Conservation (phyloP, 139 green algal species). For the Coccomyxa sp. region DNA sequence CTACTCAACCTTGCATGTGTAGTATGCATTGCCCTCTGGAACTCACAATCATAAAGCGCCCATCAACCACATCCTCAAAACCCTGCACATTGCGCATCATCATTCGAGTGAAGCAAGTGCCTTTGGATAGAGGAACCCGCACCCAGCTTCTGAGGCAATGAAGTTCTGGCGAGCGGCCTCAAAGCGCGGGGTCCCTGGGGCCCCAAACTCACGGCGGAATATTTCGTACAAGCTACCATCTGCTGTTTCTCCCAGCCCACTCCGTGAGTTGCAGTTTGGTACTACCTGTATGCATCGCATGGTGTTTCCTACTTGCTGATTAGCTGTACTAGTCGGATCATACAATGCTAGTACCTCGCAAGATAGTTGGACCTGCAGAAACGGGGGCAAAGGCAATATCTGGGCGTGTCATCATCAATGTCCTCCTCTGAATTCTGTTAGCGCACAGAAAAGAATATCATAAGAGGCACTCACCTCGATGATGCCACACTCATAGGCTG, state of each 20-base stretch:
- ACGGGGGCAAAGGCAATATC: neutral
- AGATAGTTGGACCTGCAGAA: neutral
- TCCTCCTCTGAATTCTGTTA: conserved; percentile 86
- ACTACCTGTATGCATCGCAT: conserved; percentile 51
- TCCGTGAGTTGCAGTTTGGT: conserved; percentile 65
- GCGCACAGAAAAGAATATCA: conserved; percentile 93
- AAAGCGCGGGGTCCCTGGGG: conserved; percentile 66
- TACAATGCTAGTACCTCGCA: no score
- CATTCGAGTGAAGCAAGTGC: no score
- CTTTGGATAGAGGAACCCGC: neutral
- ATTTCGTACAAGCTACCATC: conserved; percentile 92
- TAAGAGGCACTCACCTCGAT: conserved; percentile 77
- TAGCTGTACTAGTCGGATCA: no score
- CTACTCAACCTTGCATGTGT: neutral
- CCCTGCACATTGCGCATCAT: no score
- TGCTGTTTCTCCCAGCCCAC: conserved; percentile 80
- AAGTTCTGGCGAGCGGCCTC: conserved; percentile 86
- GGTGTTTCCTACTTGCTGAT: neutral
- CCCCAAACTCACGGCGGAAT: conserved; percentile 86
- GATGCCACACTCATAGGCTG: conserved; percentile 92
- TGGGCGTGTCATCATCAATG: neutral
- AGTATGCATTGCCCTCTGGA: no score
- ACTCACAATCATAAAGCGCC: no score
- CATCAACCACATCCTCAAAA: no score
- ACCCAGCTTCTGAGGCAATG: conserved; percentile 67